Percentiles rank a stretch among this genome's conserved stretches.
phyloP scores from a whole-genome alignment of 2,329 filamentous ascomycete species.

The Trichoderma afroharzianum region DNA sequence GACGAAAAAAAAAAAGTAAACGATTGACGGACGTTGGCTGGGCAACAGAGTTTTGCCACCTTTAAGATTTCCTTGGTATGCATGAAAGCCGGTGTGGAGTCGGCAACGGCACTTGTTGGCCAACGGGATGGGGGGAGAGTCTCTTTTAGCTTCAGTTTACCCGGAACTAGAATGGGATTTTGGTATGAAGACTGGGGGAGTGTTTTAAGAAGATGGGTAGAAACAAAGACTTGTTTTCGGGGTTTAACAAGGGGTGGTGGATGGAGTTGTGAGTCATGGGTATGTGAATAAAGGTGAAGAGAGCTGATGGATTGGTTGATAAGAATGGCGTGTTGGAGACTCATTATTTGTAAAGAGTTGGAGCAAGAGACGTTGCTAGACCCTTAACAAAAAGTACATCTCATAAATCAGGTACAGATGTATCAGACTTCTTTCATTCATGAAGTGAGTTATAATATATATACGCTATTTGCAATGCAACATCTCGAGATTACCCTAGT shows the following conservation, averaged over 20 bases:
- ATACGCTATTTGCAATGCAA: neutral
- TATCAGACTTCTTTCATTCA: neutral
- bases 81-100: slow-evolving; percentile 7
- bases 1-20: slow-evolving; percentile 8
- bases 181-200: neutral
- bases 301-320: too few relatives aligned
- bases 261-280: neutral
- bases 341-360: too few relatives aligned
- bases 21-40: slow-evolving; percentile 12
- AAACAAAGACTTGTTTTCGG: neutral
- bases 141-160: neutral
- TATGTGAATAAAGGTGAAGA: neutral
- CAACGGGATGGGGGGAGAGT: neutral
- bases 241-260: neutral
- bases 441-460: neutral
- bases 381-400: neutral
- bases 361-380: too few relatives aligned
- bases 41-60: neutral
- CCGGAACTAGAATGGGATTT: neutral
- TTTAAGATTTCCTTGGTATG: neutral
- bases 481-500: neutral
- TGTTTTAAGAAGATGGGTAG: neutral
- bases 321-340: neutral
- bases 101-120: neutral
- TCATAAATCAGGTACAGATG: neutral